Percentiles rank a stretch among this genome's conserved stretches.
phyloP scores from a whole-genome alignment of 257 asterid genomes.

The Ehretia macrophylla region DNA sequence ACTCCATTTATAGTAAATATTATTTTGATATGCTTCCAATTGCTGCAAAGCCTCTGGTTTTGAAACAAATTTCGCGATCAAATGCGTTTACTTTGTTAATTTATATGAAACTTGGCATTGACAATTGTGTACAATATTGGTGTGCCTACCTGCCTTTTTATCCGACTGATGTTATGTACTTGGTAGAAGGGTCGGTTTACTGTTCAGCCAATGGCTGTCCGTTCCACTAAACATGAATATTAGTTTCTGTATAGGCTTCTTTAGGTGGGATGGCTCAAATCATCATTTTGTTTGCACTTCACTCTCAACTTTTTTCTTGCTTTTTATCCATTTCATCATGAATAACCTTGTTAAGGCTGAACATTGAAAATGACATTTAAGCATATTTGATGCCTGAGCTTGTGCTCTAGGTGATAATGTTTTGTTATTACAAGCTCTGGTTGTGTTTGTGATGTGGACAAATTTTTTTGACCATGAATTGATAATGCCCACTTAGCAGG shows the following conservation, averaged over 20 bases:
- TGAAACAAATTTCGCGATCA: not conserved
- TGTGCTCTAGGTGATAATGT: too few relatives aligned
- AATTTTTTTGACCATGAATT: not conserved
- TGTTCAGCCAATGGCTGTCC: too few relatives aligned
- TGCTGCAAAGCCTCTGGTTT: not conserved
- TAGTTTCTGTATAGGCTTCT: not conserved
- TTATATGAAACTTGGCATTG: not conserved
- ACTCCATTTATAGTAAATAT: not conserved
- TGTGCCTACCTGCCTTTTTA: not conserved
- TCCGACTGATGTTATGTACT: not conserved
- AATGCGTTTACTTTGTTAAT: not conserved
- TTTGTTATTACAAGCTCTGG: not conserved
- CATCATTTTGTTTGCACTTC: conserved; percentile 17
- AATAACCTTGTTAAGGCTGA: conserved; percentile 8
- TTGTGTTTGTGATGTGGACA: not conserved
- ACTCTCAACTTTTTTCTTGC: conserved; percentile 10
- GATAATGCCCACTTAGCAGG: not conserved
- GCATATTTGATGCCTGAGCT: not conserved
- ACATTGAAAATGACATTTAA: not conserved
- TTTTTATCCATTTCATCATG: conserved; percentile 20
- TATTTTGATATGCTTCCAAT: not conserved
- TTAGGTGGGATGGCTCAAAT: conserved; percentile 15
- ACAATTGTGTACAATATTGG: not conserved
- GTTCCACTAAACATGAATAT: conserved; percentile 1
- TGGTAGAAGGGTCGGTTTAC: too few relatives aligned